Evolutionary conservation across 257 asterid genomes (phyloP), one percentile per base, ranked within the genome.

Genomic region (Henckelia pumila): DNA sequence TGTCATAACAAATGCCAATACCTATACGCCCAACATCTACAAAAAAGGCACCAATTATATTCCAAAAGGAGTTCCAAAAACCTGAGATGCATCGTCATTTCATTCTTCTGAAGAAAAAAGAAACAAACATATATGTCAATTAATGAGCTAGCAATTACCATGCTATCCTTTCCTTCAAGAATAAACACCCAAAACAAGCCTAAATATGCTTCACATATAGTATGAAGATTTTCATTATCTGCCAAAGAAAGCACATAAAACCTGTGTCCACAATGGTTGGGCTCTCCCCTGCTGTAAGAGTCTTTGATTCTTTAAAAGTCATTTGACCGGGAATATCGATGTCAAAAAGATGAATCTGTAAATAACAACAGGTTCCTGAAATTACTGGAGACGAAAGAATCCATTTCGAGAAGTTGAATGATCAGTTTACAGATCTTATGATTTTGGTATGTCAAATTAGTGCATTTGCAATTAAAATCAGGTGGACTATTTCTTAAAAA

Each of bases 211-310:
- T 49, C 65, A 44, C 63, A 32, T 71, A 56, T 28, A 50, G 52
- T 26, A 66, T 21, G 65, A 71, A 61, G 64, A 55, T 22, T 13
- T 28, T 73, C 14, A 5, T 59, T 30, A 63, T 66, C 67, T 44
- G 8, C 61, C 56, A n/a, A 25, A 23, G 30, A 75, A 58, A 73
- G 65, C 63, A 26, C n/a, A 20, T 60, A 56, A 68, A 67, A 90
- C 97, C 95, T 78, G 97, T 90, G 73, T 90, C 97, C 30, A 88
- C 95, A 49, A 88, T 71, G 56, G 97, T 88, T 61, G 95, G 97
- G 69, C 77, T 86, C 77, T 78, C 90, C 82, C 95, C 97, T 28
- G 97, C 95, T 59, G 95, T 88, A 67, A 88, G 94, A 71, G 94
- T 90, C 77, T 73, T 63, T 56, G 95, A 90, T 79, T 90, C 97